Evolutionary conservation across 2,329 filamentous ascomycete genomes (phyloP), one percentile per base, ranked within the genome.

Genomic region (Ceratocystiopsis sp.): DNA sequence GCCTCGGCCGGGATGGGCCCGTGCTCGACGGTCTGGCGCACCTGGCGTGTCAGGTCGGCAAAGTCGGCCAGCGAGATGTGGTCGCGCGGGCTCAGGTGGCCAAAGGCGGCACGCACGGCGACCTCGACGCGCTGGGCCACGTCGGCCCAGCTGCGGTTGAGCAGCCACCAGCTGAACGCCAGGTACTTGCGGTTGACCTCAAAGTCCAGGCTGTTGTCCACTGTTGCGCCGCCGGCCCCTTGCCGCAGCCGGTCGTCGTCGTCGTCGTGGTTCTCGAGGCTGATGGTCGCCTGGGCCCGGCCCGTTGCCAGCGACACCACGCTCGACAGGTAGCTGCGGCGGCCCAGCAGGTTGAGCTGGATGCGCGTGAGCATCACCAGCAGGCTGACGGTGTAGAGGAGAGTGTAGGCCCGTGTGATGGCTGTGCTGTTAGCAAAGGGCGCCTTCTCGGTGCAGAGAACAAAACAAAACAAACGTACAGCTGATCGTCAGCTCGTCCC

Each of bases 91-190:
- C 86, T 94, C 41, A 95, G 66, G 48, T 75, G 70, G n/a, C 85
- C 84, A 59, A 95, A 96, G 19, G 89, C 82, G 42, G 93, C 81
- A 52, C 80, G 80, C 19, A 98, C 91, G 4, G 86, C 86, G n/a
- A 68, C 65, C 56, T 86, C 78, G 40, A 98, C 87, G 49, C 79
- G 81, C 45, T 76, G 68, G 71, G 86, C 80, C 45, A 96, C 65
- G 45, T 86, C 76, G 50, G 78, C 75, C 78, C 86, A 96, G 37
- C 91, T 91, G 50, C 77, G 76, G 61, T 98, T 89, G 40, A 98
- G 68, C 39, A 98, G 66, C 87, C 89, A 98, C 91, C 91, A 98
- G 62, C 85, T 94, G 59, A 96, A 93, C 36, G 87, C 93, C 40
- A 98, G 69, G 57, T 96, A 98, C 55, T 84, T 83, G 52, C 87